Evolutionary conservation across 768 basidiomycete genomes (phyloP).

Genomic region (Calocybe cyanea): DNA sequence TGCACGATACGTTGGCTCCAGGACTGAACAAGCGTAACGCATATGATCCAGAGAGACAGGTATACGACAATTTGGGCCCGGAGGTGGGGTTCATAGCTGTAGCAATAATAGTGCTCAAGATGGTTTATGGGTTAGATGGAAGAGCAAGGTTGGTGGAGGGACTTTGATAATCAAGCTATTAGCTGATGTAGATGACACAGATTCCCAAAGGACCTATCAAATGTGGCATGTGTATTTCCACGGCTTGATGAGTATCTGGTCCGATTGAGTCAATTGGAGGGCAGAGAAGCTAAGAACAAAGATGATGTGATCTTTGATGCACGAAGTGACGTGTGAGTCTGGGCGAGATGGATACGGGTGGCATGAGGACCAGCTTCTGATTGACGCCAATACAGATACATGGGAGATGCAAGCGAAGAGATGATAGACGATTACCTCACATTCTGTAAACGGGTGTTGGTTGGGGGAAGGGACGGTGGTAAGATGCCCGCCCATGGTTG

Average conservation of each 20-base stretch:
- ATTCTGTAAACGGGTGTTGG: constrained; percentile 58
- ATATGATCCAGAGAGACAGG: constrained; percentile 42
- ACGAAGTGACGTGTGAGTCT: constrained; percentile 41
- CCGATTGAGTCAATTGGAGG: constrained; percentile 33
- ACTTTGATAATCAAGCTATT: neutral
- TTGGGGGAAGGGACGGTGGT: constrained; percentile 27
- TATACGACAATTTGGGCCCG: constrained; percentile 61
- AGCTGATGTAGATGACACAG: constrained; percentile 26
- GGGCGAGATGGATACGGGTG: neutral
- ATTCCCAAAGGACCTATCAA: constrained; percentile 39
- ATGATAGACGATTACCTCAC: constrained; percentile 61
- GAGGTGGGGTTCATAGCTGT: constrained; percentile 61
- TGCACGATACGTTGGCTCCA: constrained; percentile 53
- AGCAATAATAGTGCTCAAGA: constrained; percentile 71
- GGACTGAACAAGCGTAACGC: constrained; percentile 29
- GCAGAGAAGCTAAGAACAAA: constrained; percentile 25
- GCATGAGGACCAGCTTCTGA: constrained; percentile 1
- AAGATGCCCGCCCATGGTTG: constrained; percentile 5
- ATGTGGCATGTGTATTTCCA: constrained; percentile 63
- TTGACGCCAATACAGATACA: constrained; percentile 37
- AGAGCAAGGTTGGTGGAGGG: constrained; percentile 42
- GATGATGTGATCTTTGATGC: constrained; percentile 39
- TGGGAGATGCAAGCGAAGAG: constrained; percentile 45
- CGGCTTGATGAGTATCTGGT: constrained; percentile 44
- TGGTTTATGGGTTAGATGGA: constrained; percentile 84